phyloP scores from a whole-genome alignment of 2,329 filamentous ascomycete genomes.

The Scolecobasidium constrictum region DNA sequence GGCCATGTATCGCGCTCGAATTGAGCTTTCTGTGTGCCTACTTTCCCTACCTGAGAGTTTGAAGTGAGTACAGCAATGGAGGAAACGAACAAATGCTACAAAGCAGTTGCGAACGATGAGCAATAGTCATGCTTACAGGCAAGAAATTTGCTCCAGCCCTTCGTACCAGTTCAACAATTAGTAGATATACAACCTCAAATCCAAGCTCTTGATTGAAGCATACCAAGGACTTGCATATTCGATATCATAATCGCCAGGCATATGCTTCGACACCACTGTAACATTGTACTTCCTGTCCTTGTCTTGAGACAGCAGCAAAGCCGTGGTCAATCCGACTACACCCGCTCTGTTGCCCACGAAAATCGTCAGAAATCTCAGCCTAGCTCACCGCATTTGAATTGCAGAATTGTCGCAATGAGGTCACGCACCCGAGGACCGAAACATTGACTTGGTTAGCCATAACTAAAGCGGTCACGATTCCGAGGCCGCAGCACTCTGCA shows the following conservation, averaged over 20 bases:
- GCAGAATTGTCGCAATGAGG: background rate
- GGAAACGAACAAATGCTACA: background rate
- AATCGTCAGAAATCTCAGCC: slow-evolving; percentile 2
- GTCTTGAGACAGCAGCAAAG: slow-evolving; percentile 48
- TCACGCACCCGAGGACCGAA: slow-evolving; percentile 9
- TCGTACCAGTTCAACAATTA: background rate
- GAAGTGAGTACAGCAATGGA: background rate
- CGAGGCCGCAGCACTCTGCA: too few species aligned
- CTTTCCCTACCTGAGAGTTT: slow-evolving; percentile 22
- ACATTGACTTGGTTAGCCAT: slow-evolving; percentile 7
- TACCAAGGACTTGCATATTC: slow-evolving; percentile 88
- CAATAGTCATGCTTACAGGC: background rate
- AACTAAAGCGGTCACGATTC: background rate
- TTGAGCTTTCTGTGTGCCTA: slow-evolving; percentile 25
- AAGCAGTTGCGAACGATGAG: background rate
- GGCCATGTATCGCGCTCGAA: slow-evolving; percentile 35
- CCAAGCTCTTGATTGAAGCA: slow-evolving; percentile 40
- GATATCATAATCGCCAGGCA: slow-evolving; percentile 87
- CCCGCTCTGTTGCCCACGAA: slow-evolving; percentile 47
- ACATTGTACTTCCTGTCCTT: slow-evolving; percentile 44
- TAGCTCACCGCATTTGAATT: background rate
- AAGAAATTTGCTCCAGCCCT: background rate
- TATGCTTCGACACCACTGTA: slow-evolving; percentile 73
- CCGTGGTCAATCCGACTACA: slow-evolving; percentile 55
- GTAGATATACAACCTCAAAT: background rate